phyloP scores from a whole-genome alignment of 495 filamentous ascomycete genomes.

The Penicillium fimorum region DNA sequence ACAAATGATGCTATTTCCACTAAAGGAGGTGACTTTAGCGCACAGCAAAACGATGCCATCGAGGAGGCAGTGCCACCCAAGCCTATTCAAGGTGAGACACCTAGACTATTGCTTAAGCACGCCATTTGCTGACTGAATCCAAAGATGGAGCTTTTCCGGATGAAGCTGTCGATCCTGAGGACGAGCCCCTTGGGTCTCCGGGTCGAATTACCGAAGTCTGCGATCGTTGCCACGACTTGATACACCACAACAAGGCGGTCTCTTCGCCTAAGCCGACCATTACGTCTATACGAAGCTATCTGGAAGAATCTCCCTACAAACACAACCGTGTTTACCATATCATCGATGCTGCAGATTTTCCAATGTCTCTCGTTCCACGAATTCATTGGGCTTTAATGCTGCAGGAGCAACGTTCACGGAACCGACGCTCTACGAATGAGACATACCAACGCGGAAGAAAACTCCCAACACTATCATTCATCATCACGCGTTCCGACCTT shows the following conservation, averaged over 20 bases:
- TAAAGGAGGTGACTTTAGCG: conserved; percentile 8
- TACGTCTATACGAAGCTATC: conserved; percentile 72
- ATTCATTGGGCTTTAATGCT: conserved; percentile 58
- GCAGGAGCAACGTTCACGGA: conserved; percentile 67
- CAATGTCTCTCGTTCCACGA: conserved; percentile 78
- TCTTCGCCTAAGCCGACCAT: conserved; percentile 75
- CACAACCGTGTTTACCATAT: conserved; percentile 94
- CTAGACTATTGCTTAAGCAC: not conserved
- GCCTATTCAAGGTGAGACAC: conserved; percentile 23
- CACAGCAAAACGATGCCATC: conserved; percentile 13
- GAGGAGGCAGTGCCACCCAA: conserved; percentile 13
- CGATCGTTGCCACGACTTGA: conserved; percentile 79
- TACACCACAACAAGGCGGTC: conserved; percentile 68
- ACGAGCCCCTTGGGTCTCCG: conserved; percentile 16
- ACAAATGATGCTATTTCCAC: not conserved
- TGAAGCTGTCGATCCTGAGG: conserved; percentile 29
- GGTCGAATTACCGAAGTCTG: conserved; percentile 54
- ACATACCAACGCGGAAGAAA: conserved; percentile 64
- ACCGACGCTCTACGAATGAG: conserved; percentile 65
- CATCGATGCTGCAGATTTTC: conserved; percentile 97
- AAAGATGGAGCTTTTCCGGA: conserved; percentile 42
- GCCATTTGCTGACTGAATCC: conserved; percentile 1
- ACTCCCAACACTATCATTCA: conserved; percentile 66
- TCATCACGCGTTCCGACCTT: conserved; percentile 87
- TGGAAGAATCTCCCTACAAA: conserved; percentile 79